Evolutionary conservation across 2,329 filamentous ascomycete genomes (phyloP).

Genomic region (Xylariomycetidae sp.): DNA sequence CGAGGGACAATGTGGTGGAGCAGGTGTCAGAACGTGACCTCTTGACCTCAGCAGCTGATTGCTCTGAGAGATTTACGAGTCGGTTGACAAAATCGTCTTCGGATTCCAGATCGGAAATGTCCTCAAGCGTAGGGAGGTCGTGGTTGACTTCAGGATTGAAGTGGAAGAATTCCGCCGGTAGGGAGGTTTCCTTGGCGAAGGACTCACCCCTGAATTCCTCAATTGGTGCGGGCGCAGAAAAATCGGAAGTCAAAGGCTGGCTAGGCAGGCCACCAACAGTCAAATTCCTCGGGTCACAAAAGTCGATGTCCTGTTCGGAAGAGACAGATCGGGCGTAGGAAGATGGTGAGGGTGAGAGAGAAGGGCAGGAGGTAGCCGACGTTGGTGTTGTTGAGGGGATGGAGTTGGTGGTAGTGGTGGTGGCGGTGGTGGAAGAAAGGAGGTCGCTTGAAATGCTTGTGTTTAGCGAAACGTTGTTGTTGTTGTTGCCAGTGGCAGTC

Average conservation of each 20-base stretch:
- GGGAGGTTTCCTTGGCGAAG: slow-evolving; percentile 43
- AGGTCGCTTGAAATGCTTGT: slow-evolving; percentile 62
- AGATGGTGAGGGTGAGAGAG: slow-evolving; percentile 81
- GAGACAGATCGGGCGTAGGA: slow-evolving; percentile 67
- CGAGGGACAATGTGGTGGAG: slow-evolving; percentile 62
- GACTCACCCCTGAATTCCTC: slow-evolving; percentile 54
- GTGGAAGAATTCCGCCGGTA: slow-evolving; percentile 45
- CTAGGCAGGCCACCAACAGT: slow-evolving; percentile 60
- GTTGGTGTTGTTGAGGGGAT: slow-evolving; percentile 5
- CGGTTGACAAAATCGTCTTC: slow-evolving; percentile 81
- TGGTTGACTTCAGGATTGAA: slow-evolving; percentile 46
- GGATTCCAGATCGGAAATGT: slow-evolving; percentile 83
- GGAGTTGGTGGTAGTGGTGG: slow-evolving; percentile 12
- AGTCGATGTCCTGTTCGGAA: slow-evolving; percentile 71
- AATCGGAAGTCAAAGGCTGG: slow-evolving; percentile 52
- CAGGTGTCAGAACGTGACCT: slow-evolving; percentile 64
- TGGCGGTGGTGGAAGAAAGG: slow-evolving; percentile 59
- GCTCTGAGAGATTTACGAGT: slow-evolving; percentile 62
- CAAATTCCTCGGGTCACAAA: slow-evolving; percentile 87
- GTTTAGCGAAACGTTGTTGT: slow-evolving; percentile 51
- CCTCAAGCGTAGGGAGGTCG: slow-evolving; percentile 72
- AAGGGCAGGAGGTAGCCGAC: slow-evolving; percentile 64
- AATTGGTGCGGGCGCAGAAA: slow-evolving; percentile 60
- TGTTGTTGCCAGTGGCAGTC: slow-evolving; percentile 40
- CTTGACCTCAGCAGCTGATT: slow-evolving; percentile 58